These are phyloP conservation scores for Nothophoma quercina DNA, from an alignment of 2,329 filamentous ascomycete genomes.

Conservation along the genomic window DNA sequence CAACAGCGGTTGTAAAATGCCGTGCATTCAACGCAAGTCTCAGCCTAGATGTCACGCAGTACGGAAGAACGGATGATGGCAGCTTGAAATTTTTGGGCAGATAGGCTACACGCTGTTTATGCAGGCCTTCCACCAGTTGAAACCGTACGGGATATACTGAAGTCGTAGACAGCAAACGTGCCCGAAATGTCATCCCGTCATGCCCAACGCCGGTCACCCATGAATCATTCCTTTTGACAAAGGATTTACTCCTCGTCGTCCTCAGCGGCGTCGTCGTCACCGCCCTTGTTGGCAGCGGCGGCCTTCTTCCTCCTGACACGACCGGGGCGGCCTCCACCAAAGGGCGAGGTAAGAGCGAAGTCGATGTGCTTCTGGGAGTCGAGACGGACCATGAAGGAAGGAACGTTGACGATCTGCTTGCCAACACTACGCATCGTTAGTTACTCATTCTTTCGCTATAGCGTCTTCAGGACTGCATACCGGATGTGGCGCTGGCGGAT, in stretches of 20 bases:
- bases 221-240: conserved; percentile 40
- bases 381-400: conserved; percentile 98
- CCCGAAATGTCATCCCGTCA: conserved; percentile 45
- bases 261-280: conserved; percentile 82
- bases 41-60: conserved; percentile 15
- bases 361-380: conserved; percentile 99
- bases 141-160: conserved; percentile 42
- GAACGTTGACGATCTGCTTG: conserved; percentile 99
- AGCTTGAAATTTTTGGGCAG: conserved; percentile 45
- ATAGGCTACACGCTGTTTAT: conserved; percentile 37
- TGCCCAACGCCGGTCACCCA: conserved; percentile 48
- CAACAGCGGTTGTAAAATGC: too few relatives aligned
- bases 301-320: conserved; percentile 99
- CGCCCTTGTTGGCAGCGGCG: conserved; percentile 88
- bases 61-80: conserved; percentile 34
- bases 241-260: conserved; percentile 75
- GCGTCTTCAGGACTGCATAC: conserved; percentile 47
- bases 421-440: conserved; percentile 72
- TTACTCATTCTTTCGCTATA: background rate
- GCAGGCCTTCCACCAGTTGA: conserved; percentile 39
- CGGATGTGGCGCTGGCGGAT: conserved; percentile 99
- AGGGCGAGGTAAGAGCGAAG: conserved; percentile 96
- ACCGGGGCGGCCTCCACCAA: conserved; percentile 94
- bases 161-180: conserved; percentile 38
- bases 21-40: background rate